phyloP scores from a whole-genome alignment of 495 filamentous ascomycete genomes.

The Lasiosphaeria hispida region DNA sequence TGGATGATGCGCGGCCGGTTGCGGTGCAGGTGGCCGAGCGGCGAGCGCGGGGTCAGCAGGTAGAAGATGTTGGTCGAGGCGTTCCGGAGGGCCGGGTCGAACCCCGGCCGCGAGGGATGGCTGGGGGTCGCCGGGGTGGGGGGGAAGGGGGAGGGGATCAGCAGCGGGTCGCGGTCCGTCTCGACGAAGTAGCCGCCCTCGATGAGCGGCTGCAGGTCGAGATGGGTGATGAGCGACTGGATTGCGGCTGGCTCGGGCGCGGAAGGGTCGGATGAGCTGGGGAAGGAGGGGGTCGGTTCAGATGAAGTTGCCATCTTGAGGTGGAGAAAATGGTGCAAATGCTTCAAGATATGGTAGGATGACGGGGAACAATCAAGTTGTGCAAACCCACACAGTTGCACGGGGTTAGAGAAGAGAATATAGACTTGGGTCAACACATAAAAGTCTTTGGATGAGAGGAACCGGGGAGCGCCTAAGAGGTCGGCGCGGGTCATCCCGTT shows the following conservation, averaged over 20 bases:
- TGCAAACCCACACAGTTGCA: no score
- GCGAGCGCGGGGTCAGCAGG: constrained; percentile 54
- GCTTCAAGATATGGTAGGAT: background rate
- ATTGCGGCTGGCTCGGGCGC: constrained; percentile 36
- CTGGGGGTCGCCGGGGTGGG: constrained; percentile 8
- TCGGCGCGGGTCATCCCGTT: no score
- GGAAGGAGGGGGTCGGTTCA: constrained; percentile 1
- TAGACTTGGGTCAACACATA: no score
- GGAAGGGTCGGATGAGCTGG: constrained; percentile 23
- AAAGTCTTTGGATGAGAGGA: no score
- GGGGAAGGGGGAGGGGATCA: constrained; percentile 51
- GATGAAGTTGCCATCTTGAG: constrained; percentile 7
- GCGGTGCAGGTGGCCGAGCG: constrained; percentile 58
- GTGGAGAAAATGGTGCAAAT: background rate
- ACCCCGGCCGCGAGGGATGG: constrained; percentile 24
- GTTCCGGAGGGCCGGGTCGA: constrained; percentile 39
- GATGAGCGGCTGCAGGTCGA: constrained; percentile 51
- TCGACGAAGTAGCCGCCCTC: constrained; percentile 66
- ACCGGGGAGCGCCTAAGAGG: no score
- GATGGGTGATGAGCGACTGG: constrained; percentile 40
- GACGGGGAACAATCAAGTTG: no score
- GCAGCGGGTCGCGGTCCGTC: constrained; percentile 55
- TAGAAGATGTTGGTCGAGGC: constrained; percentile 60
- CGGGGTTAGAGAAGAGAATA: no score
- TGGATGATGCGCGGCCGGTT: constrained; percentile 61